Evolutionary conservation across 2,329 filamentous ascomycete genomes (phyloP).

Genomic region (Neofusicoccum laricinum): DNA sequence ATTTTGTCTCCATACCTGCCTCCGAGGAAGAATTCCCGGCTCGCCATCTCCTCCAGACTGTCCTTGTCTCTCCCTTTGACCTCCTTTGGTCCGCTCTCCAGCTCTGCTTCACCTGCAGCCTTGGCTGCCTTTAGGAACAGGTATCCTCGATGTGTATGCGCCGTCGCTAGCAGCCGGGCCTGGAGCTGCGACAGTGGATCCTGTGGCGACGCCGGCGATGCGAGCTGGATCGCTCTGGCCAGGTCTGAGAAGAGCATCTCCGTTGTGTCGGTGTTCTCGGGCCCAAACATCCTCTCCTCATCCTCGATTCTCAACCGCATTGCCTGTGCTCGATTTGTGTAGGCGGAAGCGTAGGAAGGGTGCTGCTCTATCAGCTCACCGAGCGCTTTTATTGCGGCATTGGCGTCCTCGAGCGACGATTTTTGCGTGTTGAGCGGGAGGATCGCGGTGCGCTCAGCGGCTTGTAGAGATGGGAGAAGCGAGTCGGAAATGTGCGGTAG

Average conservation of each 20-base stretch:
- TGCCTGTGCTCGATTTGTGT: conserved; percentile 73
- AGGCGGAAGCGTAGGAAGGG: conserved; percentile 68
- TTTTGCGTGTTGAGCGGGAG: conserved; percentile 40
- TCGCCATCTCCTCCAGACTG: conserved; percentile 55
- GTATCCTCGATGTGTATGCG: conserved; percentile 66
- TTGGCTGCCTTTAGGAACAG: conserved; percentile 41
- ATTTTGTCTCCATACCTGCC: conserved; percentile 56
- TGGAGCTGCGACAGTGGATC: conserved; percentile 58
- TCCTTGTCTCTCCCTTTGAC: conserved; percentile 32
- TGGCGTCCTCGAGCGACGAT: conserved; percentile 20
- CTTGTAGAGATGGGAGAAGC: conserved; percentile 38
- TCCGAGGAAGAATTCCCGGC: conserved; percentile 53
- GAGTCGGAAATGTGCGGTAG: conserved; percentile 39
- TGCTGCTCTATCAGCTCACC: conserved; percentile 55
- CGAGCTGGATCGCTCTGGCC: conserved; percentile 30
- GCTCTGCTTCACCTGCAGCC: not conserved
- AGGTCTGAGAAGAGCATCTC: conserved; percentile 54
- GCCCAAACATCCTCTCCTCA: conserved; percentile 20
- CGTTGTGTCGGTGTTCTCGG: conserved; percentile 28
- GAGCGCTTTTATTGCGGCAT: conserved; percentile 41
- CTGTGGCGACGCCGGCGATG: conserved; percentile 15
- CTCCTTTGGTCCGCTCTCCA: conserved; percentile 26
- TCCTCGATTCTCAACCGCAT: conserved; percentile 62
- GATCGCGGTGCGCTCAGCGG: conserved; percentile 38
- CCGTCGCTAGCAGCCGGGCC: conserved; percentile 64